Conservation (phyloP, 2,329 filamentous ascomycete genomes). For the Malbranchea cinnamomea region DNA sequence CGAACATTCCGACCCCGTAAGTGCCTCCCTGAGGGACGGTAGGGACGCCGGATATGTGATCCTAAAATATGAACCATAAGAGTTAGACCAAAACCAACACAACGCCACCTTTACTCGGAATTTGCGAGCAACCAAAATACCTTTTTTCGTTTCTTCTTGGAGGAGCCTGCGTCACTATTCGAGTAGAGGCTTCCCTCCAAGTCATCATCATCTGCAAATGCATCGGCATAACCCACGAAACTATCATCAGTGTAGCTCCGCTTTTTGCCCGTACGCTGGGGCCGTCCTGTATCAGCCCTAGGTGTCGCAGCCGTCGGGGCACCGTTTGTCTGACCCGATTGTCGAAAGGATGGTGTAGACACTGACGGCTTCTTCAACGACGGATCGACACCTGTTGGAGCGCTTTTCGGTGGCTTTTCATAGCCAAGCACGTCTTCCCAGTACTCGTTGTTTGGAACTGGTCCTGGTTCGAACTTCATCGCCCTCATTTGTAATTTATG, state of each 20-base stretch:
- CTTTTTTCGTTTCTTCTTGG: slow-evolving; percentile 36
- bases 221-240: slow-evolving; percentile 37
- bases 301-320: slow-evolving; percentile 10
- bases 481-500: slow-evolving; percentile 28
- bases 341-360: slow-evolving; percentile 15
- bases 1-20: slow-evolving; percentile 31
- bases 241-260: slow-evolving; percentile 36
- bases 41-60: slow-evolving; percentile 27
- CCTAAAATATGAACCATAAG: slow-evolving; percentile 15
- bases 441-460: slow-evolving; percentile 30
- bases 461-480: slow-evolving; percentile 34
- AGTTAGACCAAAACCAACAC: slow-evolving; percentile 5
- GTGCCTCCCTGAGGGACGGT: slow-evolving; percentile 23
- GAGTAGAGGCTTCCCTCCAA: slow-evolving; percentile 25
- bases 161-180: slow-evolving; percentile 24
- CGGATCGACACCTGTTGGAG: slow-evolving; percentile 13
- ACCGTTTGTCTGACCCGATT: slow-evolving; percentile 15
- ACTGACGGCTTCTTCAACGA: slow-evolving; percentile 16
- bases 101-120: slow-evolving; percentile 4
- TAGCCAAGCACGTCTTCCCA: slow-evolving; percentile 36
- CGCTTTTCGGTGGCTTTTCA: slow-evolving; percentile 28
- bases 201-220: slow-evolving; percentile 35
- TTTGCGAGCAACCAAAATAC: slow-evolving; percentile 16
- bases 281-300: slow-evolving; percentile 21
- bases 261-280: slow-evolving; percentile 34